Base-by-base conservation (phyloP, 1,284 basidiomycete genomes). In the Puccinia novopanici region DNA sequence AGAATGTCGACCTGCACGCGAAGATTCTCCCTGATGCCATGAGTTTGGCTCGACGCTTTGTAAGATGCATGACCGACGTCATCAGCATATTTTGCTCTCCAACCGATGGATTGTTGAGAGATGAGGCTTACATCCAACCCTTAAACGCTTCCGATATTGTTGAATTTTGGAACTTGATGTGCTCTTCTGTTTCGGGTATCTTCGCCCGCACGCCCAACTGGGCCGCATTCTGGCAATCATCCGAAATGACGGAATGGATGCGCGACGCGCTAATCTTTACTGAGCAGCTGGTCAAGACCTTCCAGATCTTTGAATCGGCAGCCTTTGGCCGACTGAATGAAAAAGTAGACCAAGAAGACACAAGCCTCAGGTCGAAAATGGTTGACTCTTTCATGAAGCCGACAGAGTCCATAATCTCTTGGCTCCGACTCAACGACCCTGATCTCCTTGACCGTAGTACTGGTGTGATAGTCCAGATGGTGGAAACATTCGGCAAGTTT, bases 201-300 rank as follows among this genome's bases (percentile, higher is more conserved):
- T 96, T 96, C 87, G 90, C 89, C 83, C 89, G 90, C 75, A 95
- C 94, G 3, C 91, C 91, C 0, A 85, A 87, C 27, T 98, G 95
- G 95, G 90, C 95, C 0, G 86, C 87, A 13, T 91, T 89, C 84
- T 93, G 93, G 85, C 91, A 92, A 81, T 90, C 90, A 83, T 89
- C 91, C 42, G 90, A 91, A 75, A 96, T 98, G 94, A 89, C 92
- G 34, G 89, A 91, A 68, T 98, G 95, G 95, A 97, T 98, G 95
- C 90, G 94, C 82, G 95, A 98, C 85, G 95, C 94, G 0, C 88
- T 98, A 75, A 94, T 97, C 80, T 94, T 96, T 84, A 93, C 92
- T 19, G 88, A 92, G 82, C 92, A 94, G 83, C 89, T 96, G 87
- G 87, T 96, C 40, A 91, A 90, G 4, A 91, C 93, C 83, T 90